These are phyloP conservation scores for Vitis cinerea DNA, from an alignment of 164 flowering plant genomes.

Conservation along the genomic window DNA sequence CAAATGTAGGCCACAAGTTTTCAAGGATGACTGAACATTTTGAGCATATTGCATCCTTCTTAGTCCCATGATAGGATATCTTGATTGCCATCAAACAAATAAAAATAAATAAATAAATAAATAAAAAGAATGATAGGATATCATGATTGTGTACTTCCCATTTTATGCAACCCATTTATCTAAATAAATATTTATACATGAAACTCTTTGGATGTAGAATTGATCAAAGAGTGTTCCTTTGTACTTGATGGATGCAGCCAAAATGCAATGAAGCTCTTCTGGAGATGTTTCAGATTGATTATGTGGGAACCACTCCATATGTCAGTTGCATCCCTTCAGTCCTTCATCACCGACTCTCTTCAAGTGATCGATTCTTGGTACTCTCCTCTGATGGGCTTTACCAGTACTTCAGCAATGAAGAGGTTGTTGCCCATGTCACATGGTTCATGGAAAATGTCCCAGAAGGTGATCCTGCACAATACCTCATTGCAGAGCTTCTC, in stretches of 20 bases:
- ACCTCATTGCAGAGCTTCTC: conserved; percentile 63
- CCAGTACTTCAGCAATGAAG: conserved; percentile 74
- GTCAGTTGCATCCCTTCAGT: conserved; percentile 54
- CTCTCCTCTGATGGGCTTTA: conserved; percentile 75
- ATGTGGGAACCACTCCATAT: conserved; percentile 58
- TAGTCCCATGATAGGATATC: no score
- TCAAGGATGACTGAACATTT: no score
- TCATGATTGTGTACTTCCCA: no score
- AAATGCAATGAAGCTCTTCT: conserved; percentile 56
- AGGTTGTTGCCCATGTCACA: conserved; percentile 66
- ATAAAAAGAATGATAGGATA: no score
- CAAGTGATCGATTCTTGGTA: conserved; percentile 62
- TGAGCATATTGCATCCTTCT: no score
- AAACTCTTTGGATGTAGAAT: not conserved
- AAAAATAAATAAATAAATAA: no score
- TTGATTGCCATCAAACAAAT: no score
- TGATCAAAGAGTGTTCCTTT: not conserved
- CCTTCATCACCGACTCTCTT: conserved; percentile 55
- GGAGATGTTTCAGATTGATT: conserved; percentile 57
- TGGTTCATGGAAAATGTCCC: conserved; percentile 69
- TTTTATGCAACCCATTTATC: no score
- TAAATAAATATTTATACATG: no score
- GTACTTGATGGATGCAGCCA: conserved; percentile 43
- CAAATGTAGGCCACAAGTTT: no score
- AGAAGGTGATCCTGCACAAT: conserved; percentile 80